Conservation (phyloP, 2,329 filamentous ascomycete species). For the Tolypocladium album region DNA sequence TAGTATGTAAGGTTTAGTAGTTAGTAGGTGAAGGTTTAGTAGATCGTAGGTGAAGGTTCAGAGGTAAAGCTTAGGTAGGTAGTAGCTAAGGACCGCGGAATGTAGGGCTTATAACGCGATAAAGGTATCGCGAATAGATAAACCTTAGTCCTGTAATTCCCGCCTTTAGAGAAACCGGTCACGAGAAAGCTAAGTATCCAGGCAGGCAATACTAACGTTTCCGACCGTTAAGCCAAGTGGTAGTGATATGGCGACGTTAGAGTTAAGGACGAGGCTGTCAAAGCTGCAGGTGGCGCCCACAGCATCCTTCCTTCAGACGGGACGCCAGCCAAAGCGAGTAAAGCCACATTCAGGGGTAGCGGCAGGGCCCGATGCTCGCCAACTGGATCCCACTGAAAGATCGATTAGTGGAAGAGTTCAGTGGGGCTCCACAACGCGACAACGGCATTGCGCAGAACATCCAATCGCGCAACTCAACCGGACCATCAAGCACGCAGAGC, state of each 20-base stretch:
- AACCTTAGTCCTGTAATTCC: neutral
- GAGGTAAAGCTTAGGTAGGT: too few species aligned
- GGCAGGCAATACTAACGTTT: neutral
- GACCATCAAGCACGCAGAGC: neutral
- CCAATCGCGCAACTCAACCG: neutral
- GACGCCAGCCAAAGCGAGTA: neutral
- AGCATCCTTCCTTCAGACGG: neutral
- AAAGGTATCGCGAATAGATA: too few species aligned
- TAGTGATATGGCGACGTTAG: neutral
- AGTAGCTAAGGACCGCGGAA: too few species aligned
- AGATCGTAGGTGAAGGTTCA: too few species aligned
- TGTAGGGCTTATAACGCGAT: too few species aligned
- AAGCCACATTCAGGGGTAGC: neutral
- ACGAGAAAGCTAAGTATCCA: neutral
- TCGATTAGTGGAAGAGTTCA: neutral
- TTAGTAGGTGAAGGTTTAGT: too few species aligned
- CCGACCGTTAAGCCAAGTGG: neutral
- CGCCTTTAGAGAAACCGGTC: neutral
- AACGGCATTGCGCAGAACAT: neutral
- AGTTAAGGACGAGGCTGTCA: neutral
- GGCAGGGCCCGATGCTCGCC: neutral
- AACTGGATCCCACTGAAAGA: neutral
- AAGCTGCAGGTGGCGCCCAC: neutral
- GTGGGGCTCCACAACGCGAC: neutral
- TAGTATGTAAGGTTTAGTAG: too few species aligned